These are phyloP conservation scores for Chrysosporium queenslandicum DNA, from an alignment of 2,329 filamentous ascomycete genomes.

Conservation along the genomic window DNA sequence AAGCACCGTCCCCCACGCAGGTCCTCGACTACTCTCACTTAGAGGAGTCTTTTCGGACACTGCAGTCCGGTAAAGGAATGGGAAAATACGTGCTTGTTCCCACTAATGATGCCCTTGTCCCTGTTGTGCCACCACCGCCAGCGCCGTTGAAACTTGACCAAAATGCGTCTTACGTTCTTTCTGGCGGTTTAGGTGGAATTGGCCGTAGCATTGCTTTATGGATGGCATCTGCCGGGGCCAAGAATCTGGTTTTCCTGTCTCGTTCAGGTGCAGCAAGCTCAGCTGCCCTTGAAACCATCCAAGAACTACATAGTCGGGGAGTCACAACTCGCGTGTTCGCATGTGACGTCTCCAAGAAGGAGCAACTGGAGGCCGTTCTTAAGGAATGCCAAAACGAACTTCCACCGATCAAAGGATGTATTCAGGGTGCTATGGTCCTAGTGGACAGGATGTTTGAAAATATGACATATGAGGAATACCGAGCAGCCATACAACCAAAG, in stretches of 20 bases:
- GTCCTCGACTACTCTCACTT: slow-evolving; percentile 16
- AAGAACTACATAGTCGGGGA: not conserved
- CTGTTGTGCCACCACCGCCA: slow-evolving; percentile 15
- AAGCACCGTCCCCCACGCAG: slow-evolving; percentile 15
- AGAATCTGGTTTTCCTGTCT: slow-evolving; percentile 26
- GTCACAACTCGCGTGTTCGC: not conserved
- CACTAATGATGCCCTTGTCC: slow-evolving; percentile 15
- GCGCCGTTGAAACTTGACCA: not conserved
- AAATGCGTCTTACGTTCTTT: slow-evolving; percentile 19
- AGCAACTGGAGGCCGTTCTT: slow-evolving; percentile 13
- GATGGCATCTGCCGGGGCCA: slow-evolving; percentile 23
- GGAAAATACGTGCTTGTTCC: slow-evolving; percentile 14
- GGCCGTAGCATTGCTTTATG: slow-evolving; percentile 10
- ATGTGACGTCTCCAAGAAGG: slow-evolving; percentile 20
- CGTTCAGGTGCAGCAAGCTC: slow-evolving; percentile 13
- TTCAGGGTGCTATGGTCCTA: slow-evolving; percentile 28
- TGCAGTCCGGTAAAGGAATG: slow-evolving; percentile 17
- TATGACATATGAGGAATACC: slow-evolving; percentile 29
- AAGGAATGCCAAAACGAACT: slow-evolving; percentile 15
- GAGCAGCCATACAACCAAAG: slow-evolving; percentile 27
- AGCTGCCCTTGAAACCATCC: not conserved
- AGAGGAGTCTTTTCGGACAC: slow-evolving; percentile 17
- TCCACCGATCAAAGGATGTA: slow-evolving; percentile 27
- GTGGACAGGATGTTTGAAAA: slow-evolving; percentile 26
- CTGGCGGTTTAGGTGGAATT: slow-evolving; percentile 14